Conservation (phyloP, 2,329 filamentous ascomycete species). For the Exophiala sp. region DNA sequence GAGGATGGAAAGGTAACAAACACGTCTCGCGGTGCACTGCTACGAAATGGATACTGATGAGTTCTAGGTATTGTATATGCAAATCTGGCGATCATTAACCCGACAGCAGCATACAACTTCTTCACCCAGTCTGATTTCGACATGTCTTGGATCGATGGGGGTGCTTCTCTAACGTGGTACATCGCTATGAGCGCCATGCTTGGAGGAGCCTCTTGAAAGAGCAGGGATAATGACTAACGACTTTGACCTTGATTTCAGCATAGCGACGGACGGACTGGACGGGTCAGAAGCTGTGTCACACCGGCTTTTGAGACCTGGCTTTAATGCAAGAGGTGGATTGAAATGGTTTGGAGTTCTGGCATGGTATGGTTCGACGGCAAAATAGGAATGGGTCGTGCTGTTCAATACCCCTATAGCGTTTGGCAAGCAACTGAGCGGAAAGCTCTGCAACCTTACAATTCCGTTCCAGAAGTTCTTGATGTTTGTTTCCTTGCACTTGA, state of each 20-base stretch:
- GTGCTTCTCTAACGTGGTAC: slow-evolving; percentile 80
- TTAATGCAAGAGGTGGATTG: background rate
- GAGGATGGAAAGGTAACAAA: slow-evolving; percentile 64
- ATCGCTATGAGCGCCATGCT: slow-evolving; percentile 69
- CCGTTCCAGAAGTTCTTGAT: too few species aligned
- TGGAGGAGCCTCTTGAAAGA: slow-evolving; percentile 28
- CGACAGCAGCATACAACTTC: slow-evolving; percentile 64
- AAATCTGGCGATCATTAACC: slow-evolving; percentile 73
- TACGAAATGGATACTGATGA: background rate
- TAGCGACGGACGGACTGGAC: slow-evolving; percentile 4
- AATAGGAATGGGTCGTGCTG: background rate
- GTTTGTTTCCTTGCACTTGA: too few species aligned
- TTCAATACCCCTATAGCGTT: background rate
- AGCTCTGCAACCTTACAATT: background rate
- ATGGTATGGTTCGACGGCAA: background rate
- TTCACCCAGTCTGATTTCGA: slow-evolving; percentile 65
- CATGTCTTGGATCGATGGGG: slow-evolving; percentile 62
- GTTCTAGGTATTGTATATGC: slow-evolving; percentile 62
- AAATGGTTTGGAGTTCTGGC: background rate
- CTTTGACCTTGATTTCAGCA: slow-evolving; percentile 10
- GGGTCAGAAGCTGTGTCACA: too few species aligned
- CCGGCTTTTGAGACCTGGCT: too few species aligned
- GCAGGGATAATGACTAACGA: slow-evolving; percentile 11
- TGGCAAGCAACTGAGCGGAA: background rate
- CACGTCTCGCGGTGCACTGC: too few species aligned